These are phyloP conservation scores for Fusarium heterosporum DNA, from an alignment of 2,329 filamentous ascomycete species.

Conservation along the genomic window DNA sequence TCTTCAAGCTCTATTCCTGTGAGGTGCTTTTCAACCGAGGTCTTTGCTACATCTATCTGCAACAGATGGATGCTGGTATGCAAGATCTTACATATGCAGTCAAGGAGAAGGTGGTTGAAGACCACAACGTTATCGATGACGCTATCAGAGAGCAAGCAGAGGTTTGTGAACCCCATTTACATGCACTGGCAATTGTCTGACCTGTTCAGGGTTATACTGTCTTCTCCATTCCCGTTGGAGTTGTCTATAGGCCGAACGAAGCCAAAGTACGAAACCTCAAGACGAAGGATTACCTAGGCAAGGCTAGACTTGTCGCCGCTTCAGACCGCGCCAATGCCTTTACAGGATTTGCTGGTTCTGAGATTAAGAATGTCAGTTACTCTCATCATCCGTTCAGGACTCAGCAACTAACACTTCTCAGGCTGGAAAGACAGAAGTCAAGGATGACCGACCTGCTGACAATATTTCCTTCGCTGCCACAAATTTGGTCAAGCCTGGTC, in stretches of 20 bases:
- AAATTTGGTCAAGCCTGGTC: conserved; percentile 88
- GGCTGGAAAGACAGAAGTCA: conserved; percentile 65
- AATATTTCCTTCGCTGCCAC: conserved; percentile 92
- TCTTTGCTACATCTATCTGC: conserved; percentile 95
- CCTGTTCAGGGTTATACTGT: conserved; percentile 87
- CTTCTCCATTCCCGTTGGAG: conserved; percentile 96
- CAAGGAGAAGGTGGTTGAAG: conserved; percentile 95
- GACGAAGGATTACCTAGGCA: conserved; percentile 96
- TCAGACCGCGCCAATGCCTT: conserved; percentile 84
- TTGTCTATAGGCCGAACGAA: conserved; percentile 94
- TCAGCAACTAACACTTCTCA: conserved; percentile 45
- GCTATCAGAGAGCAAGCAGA: conserved; percentile 93
- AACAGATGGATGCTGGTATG: conserved; percentile 90
- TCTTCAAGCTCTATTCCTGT: conserved; percentile 97
- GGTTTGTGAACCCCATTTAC: conserved; percentile 61
- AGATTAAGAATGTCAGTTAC: conserved; percentile 77
- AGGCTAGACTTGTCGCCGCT: conserved; percentile 91
- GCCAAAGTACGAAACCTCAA: conserved; percentile 99
- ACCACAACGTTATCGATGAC: conserved; percentile 98
- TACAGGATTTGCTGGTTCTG: conserved; percentile 82
- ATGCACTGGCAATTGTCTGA: conserved; percentile 41
- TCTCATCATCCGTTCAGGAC: conserved; percentile 2
- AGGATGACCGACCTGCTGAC: conserved; percentile 85
- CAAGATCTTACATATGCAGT: conserved; percentile 90
- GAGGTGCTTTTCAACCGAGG: conserved; percentile 98